These are phyloP conservation scores for Penicillium mononematosum DNA, from an alignment of 495 filamentous ascomycete species.

Conservation along the genomic window DNA sequence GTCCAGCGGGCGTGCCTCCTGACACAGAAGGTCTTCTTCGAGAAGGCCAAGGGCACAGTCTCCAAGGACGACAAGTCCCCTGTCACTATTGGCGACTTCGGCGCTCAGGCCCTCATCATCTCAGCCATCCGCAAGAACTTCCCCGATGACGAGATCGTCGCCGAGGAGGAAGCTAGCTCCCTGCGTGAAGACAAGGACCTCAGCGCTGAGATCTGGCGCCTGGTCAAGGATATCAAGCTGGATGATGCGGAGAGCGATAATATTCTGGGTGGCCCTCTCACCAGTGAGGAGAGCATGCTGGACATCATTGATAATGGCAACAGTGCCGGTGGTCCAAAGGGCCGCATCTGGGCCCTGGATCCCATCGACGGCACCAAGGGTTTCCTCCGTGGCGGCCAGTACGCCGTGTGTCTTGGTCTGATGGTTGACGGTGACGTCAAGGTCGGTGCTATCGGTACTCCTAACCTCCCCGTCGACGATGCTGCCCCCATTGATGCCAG, in stretches of 20 bases:
- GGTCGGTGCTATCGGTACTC: slow-evolving; percentile 90
- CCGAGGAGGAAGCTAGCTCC: slow-evolving; percentile 85
- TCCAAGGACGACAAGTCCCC: slow-evolving; percentile 94
- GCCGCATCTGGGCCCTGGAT: slow-evolving; percentile 94
- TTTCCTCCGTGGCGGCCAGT: slow-evolving; percentile 95
- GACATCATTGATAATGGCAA: slow-evolving; percentile 81
- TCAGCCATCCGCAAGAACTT: slow-evolving; percentile 84
- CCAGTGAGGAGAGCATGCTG: slow-evolving; percentile 73
- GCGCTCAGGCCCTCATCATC: slow-evolving; percentile 95
- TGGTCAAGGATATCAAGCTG: slow-evolving; percentile 72
- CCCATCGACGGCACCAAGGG: slow-evolving; percentile 98
- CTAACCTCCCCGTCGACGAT: slow-evolving; percentile 87
- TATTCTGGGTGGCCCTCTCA: slow-evolving; percentile 70
- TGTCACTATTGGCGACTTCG: slow-evolving; percentile 96
- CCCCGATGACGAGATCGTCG: slow-evolving; percentile 86
- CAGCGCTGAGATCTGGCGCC: slow-evolving; percentile 73
- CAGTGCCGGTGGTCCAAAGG: slow-evolving; percentile 72
- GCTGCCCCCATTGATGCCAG: slow-evolving; percentile 61
- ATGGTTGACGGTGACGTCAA: slow-evolving; percentile 94
- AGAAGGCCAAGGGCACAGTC: slow-evolving; percentile 87
- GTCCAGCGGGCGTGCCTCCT: slow-evolving; percentile 86
- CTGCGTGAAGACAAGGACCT: slow-evolving; percentile 67
- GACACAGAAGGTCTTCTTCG: slow-evolving; percentile 90
- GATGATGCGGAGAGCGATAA: slow-evolving; percentile 62
- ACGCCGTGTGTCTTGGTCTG: slow-evolving; percentile 89